Base-by-base conservation (phyloP, 176 grass and related monocot genomes). In the Oryza officinalis region DNA sequence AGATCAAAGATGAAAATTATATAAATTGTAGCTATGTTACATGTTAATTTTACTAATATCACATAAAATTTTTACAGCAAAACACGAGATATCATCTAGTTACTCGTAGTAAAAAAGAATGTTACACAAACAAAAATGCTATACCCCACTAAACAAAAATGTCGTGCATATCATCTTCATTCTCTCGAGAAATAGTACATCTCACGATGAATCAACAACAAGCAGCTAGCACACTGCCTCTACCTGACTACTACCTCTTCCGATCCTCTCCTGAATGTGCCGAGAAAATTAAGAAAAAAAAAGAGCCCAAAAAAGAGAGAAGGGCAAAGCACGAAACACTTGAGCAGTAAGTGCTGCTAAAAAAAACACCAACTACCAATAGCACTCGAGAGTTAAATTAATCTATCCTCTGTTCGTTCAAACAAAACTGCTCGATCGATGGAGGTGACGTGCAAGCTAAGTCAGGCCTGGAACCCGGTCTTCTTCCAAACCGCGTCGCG, bases 401-500 rank as follows among this genome's bases (percentile, higher is more conserved):
- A 85, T 57, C 28, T 9, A 47, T 3, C 41, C 71, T 41, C n/a
- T 38, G 68, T 66, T n/a, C 40, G 65, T 57, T 14, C 72, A 79
- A 45, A 52, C 33, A 49, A 71, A 75, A 71, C 71, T n/a, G 75
- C 65, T 70, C 31, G 49, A 4, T 1, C 2, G 49, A 6, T 1
- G 2, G 33, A 11, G 20, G 69, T n/a, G 22, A 5, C n/a, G 17
- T 31, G 11, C 1, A 9, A 3, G 33, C 33, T 35, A 7, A 35
- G 13, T 89, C 89, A 97, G 74, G 88, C 90, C 88, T 93, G 84
- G 86, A 98, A 98, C 2, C 95, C 95, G 30, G 90, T 95, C 78
- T 77, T 87, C 88, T 95, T 92, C 95, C 95, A 98, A 13, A 98
- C 82, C 4, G 95, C 95, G 79, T 98, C 92, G 25, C 95, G 90